Conservation (phyloP, 176 grass and related monocot species). For the Alloteropsis semialata region DNA sequence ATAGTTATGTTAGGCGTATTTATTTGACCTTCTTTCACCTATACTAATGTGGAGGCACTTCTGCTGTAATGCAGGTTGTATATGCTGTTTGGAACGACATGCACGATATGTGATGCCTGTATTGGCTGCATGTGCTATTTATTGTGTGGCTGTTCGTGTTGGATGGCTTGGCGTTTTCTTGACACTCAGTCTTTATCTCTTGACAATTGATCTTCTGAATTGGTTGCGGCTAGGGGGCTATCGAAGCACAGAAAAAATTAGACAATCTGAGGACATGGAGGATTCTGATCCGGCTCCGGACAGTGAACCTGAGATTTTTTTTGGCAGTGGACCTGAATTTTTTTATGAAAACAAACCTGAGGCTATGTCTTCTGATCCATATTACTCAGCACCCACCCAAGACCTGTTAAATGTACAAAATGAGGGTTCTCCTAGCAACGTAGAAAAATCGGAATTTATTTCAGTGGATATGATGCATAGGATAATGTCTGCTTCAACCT, state of each 20-base stretch:
- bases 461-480: constrained; percentile 93
- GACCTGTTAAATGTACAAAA: constrained; percentile 62
- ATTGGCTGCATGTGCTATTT: constrained; percentile 78
- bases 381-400: constrained; percentile 60
- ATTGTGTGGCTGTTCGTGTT: constrained; percentile 65
- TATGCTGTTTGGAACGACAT: constrained; percentile 87
- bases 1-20: neutral
- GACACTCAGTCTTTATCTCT: constrained; percentile 78
- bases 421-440: constrained; percentile 67
- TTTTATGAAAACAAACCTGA: constrained; percentile 75
- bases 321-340: constrained; percentile 73
- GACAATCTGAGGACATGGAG: constrained; percentile 46
- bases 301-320: no score
- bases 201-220: constrained; percentile 92
- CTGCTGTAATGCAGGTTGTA: constrained; percentile 63
- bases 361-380: constrained; percentile 49
- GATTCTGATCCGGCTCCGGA: constrained; percentile 65
- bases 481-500: constrained; percentile 69
- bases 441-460: constrained; percentile 58
- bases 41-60: constrained; percentile 22
- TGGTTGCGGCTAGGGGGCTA: constrained; percentile 69
- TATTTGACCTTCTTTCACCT: constrained; percentile 10
- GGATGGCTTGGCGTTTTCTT: constrained; percentile 86
- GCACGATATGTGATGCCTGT: constrained; percentile 82
- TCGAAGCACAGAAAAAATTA: constrained; percentile 42